Conservation (phyloP, 2,329 filamentous ascomycete species). For the Setomelanomma holmii region DNA sequence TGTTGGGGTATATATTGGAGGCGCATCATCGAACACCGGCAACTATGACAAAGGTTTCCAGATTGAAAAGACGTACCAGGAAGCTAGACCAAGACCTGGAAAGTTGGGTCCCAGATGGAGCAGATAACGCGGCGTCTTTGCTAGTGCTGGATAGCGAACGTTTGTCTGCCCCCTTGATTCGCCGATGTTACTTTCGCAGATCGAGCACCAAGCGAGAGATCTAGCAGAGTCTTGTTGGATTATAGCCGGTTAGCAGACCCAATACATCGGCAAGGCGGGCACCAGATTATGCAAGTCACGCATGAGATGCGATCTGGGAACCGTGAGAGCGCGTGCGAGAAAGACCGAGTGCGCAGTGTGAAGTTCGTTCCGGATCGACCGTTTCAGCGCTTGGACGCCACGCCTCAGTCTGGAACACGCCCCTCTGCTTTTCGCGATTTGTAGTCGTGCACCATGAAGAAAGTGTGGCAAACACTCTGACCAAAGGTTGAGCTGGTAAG, state of each 20-base stretch:
- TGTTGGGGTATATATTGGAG: slow-evolving; percentile 9
- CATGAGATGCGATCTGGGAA: background rate
- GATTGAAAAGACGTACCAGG: slow-evolving; percentile 20
- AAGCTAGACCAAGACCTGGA: background rate
- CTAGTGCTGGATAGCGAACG: background rate
- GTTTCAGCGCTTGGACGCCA: background rate
- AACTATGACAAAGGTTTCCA: slow-evolving; percentile 10
- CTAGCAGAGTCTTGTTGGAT: background rate
- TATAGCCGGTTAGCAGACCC: background rate
- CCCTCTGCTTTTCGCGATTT: background rate
- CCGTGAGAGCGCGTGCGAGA: background rate
- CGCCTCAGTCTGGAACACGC: background rate
- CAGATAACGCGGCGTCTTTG: background rate
- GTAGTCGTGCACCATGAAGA: background rate
- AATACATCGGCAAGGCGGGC: slow-evolving; percentile 1
- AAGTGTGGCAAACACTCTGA: background rate
- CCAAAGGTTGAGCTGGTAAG: background rate
- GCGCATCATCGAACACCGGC: slow-evolving; percentile 7
- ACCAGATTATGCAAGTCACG: background rate
- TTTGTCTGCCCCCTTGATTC: background rate
- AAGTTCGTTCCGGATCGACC: background rate
- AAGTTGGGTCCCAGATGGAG: background rate
- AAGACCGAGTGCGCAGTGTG: background rate
- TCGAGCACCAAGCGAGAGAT: background rate
- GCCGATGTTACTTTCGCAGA: background rate